Evolutionary conservation across 768 basidiomycete species (phyloP).

Genomic region (Auriscalpium vulgare): DNA sequence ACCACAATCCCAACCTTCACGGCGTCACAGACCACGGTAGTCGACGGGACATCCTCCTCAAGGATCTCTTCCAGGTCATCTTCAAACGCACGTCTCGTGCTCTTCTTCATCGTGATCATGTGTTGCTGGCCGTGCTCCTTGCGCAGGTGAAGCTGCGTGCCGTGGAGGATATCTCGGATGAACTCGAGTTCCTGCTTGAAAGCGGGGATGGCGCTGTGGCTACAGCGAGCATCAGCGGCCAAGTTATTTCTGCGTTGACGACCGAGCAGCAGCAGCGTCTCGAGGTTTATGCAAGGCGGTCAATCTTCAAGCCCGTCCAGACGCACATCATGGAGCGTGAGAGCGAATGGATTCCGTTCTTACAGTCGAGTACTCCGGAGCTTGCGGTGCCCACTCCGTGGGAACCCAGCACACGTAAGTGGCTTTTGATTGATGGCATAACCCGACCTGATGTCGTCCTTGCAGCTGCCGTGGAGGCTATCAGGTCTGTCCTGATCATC

Average conservation of each 20-base stretch:
- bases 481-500: conserved; percentile 70
- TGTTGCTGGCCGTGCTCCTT: conserved; percentile 85
- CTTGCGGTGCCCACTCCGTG: conserved; percentile 65
- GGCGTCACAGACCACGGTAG: conserved; percentile 62
- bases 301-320: conserved; percentile 72
- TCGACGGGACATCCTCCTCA: conserved; percentile 73
- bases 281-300: conserved; percentile 60
- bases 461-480: conserved; percentile 62
- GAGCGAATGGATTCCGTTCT: conserved; percentile 64
- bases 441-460: conserved; percentile 12
- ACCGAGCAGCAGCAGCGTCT: conserved; percentile 65
- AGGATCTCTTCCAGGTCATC: conserved; percentile 83
- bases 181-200: conserved; percentile 89
- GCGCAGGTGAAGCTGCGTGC: conserved; percentile 84
- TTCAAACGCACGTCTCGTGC: conserved; percentile 88
- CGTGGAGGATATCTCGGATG: conserved; percentile 71
- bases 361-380: conserved; percentile 63
- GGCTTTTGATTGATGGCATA: neutral
- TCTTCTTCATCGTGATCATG: conserved; percentile 81
- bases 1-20: conserved; percentile 85
- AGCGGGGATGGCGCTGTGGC: conserved; percentile 61
- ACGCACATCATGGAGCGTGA: conserved; percentile 52
- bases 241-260: conserved; percentile 43
- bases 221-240: conserved; percentile 26
- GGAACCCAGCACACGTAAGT: conserved; percentile 72